A percentile compares a stretch with the other conserved stretches of the same genome.
Conservation (phyloP, 805 yeast species). For the Saccharomycopsis microspora region DNA sequence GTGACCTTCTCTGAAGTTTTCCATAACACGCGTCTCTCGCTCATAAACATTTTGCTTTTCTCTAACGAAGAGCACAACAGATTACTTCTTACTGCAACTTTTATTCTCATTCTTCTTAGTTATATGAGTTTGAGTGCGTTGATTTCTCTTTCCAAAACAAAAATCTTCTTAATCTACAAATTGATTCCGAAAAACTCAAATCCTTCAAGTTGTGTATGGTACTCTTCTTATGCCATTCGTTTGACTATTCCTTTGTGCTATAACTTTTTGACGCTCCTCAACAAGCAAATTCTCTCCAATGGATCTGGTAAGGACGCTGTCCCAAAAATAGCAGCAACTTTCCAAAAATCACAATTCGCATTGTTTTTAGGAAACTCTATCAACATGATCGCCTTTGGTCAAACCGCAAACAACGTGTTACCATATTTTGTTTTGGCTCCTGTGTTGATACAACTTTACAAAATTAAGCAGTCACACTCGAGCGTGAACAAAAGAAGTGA, state of each 20-base stretch:
- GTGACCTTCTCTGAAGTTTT: constrained; percentile 66
- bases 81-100: constrained; percentile 24
- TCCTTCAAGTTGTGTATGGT: constrained; percentile 64
- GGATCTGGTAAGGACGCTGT: neutral
- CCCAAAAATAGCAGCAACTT: constrained; percentile 14
- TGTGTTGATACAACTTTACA: constrained; percentile 48
- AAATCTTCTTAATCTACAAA: constrained; percentile 67
- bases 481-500: neutral
- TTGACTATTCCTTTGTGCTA: constrained; percentile 74
- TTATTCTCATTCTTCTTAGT: constrained; percentile 35
- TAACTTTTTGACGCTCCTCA: constrained; percentile 60
- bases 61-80: constrained; percentile 23
- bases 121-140: constrained; percentile 64
- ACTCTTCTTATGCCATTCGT: constrained; percentile 71
- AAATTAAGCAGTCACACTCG: constrained; percentile 28
- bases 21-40: constrained; percentile 55
- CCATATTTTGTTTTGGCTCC: constrained; percentile 72
- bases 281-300: constrained; percentile 11
- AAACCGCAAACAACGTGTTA: constrained; percentile 58
- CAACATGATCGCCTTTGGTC: constrained; percentile 64
- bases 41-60: constrained; percentile 37
- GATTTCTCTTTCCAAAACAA: constrained; percentile 52
- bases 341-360: constrained; percentile 39
- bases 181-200: constrained; percentile 62
- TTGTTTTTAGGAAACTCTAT: constrained; percentile 66